Conservation (phyloP, 169 alveolate genomes). For the Plasmodium ovale region DNA sequence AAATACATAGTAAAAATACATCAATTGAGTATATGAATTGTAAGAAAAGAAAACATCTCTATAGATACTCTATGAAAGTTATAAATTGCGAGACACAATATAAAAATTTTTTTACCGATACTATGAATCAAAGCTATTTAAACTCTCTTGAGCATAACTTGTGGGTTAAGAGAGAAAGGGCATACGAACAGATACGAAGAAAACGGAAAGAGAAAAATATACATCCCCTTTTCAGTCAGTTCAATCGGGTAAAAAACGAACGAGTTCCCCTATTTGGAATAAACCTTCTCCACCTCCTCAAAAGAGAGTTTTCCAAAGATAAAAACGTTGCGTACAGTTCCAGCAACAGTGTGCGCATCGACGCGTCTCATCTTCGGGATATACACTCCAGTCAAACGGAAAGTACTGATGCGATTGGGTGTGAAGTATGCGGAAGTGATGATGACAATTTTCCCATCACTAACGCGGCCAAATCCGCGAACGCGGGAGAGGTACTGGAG, state of each 20-base stretch:
- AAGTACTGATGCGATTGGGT: neutral
- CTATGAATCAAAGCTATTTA: conserved; percentile 15
- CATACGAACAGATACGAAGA: neutral
- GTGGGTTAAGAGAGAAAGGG: conserved; percentile 29
- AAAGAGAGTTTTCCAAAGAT: conserved; percentile 32
- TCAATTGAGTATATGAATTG: neutral
- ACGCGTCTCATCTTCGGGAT: neutral
- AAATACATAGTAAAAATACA: neutral
- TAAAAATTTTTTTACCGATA: conserved; percentile 20
- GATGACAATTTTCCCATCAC: neutral
- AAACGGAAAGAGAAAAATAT: conserved; percentile 5
- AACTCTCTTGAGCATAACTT: conserved; percentile 54
- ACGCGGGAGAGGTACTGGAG: neutral
- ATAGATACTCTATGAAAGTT: conserved; percentile 28
- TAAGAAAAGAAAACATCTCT: conserved; percentile 2
- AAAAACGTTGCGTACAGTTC: conserved; percentile 8
- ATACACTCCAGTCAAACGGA: neutral
- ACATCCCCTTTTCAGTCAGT: neutral
- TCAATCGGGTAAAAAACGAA: neutral
- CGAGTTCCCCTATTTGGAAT: conserved; percentile 41
- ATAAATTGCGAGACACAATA: conserved; percentile 50
- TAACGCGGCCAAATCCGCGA: neutral
- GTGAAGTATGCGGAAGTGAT: neutral
- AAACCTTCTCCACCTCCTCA: conserved; percentile 11
- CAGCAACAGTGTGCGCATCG: conserved; percentile 8